A percentile compares a stretch with the other conserved stretches of the same genome.
Conservation (phyloP, 169 alveolate species). For the Babesia gibsoni region DNA sequence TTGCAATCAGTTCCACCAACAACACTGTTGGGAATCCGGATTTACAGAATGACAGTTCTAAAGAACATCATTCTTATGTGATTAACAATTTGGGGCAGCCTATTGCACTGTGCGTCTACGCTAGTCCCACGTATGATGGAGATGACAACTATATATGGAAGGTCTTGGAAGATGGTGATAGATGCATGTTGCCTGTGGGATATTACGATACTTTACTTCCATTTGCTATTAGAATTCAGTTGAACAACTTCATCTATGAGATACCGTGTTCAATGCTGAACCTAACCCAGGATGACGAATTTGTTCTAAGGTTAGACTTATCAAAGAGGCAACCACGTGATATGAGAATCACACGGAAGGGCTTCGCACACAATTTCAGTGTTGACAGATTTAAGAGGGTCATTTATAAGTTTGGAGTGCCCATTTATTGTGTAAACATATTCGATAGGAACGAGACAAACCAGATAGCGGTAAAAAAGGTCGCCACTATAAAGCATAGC, state of each 20-base stretch:
- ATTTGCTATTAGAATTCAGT: conserved; percentile 46
- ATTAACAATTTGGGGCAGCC: conserved; percentile 56
- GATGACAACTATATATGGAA: conserved; percentile 31
- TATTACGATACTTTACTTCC: conserved; percentile 55
- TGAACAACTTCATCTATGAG: conserved; percentile 49
- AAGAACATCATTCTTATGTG: conserved; percentile 26
- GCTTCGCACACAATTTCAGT: conserved; percentile 1
- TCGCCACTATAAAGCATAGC: neutral
- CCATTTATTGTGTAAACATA: neutral
- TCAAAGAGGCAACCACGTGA: conserved; percentile 9
- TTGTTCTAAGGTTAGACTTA: conserved; percentile 43
- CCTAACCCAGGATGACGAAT: conserved; percentile 35
- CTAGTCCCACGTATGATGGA: neutral
- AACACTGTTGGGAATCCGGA: neutral
- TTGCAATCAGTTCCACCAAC: neutral
- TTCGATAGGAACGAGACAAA: neutral
- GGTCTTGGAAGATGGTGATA: conserved; percentile 37
- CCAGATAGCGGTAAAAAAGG: neutral
- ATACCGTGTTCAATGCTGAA: conserved; percentile 48
- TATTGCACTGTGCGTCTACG: conserved; percentile 10
- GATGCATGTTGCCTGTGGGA: conserved; percentile 37
- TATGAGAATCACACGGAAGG: conserved; percentile 2
- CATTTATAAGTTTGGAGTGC: conserved; percentile 21
- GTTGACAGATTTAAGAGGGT: neutral
- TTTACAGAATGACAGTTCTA: neutral